Evolutionary conservation across 208 protist species (phyloP).

Genomic region (Acanthamoeba culbertsoni): DNA sequence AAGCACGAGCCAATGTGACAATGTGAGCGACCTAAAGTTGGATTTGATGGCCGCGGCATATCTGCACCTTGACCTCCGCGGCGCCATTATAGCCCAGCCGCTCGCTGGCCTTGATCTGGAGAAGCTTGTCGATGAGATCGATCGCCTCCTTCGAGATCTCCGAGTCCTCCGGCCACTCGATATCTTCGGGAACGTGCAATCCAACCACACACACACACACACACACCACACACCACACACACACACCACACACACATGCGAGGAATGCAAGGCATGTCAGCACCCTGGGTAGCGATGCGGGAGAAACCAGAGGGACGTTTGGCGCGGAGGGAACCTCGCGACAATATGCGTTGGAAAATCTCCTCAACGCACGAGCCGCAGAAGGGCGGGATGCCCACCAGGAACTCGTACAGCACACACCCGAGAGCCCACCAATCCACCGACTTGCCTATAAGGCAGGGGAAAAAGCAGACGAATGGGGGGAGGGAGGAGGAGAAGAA

Average conservation of each 20-base stretch:
- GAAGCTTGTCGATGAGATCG: constrained; percentile 17
- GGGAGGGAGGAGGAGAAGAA: too few relatives aligned
- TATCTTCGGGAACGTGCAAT: too few relatives aligned
- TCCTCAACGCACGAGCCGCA: constrained; percentile 80
- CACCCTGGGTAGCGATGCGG: too few relatives aligned
- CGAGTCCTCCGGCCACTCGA: constrained; percentile 41
- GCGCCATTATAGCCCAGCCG: constrained; percentile 20
- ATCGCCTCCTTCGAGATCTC: background rate
- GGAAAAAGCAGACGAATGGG: too few relatives aligned
- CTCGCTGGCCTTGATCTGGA: constrained; percentile 33
- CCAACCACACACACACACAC: too few relatives aligned
- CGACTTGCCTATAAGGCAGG: constrained; percentile 5
- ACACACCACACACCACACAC: too few relatives aligned
- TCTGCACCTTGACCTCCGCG: constrained; percentile 28
- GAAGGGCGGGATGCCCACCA: constrained; percentile 84
- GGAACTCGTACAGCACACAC: constrained; percentile 83
- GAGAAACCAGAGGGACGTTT: too few relatives aligned
- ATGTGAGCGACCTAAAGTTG: too few relatives aligned
- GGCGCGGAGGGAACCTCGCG: background rate
- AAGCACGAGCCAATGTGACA: too few relatives aligned
- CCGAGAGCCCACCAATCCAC: constrained; percentile 85
- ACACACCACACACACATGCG: too few relatives aligned
- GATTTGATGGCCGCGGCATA: too few relatives aligned
- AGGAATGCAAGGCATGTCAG: too few relatives aligned
- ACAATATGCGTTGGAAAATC: constrained; percentile 82